phyloP scores from a whole-genome alignment of 2,329 filamentous ascomycete species.

The Lasiodiplodia sp. region DNA sequence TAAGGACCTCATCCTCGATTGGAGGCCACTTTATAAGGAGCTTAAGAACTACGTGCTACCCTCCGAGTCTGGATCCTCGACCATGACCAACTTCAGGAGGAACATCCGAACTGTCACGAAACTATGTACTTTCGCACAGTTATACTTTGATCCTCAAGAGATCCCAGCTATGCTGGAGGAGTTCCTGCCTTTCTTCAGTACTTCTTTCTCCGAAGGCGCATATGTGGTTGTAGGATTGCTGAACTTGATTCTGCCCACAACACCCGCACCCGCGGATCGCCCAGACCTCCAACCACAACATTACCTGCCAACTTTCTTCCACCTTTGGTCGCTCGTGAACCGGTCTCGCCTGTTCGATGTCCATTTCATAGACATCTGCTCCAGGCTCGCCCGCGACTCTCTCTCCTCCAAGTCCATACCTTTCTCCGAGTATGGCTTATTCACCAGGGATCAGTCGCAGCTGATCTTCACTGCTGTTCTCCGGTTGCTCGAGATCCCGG shows the following conservation, averaged over 20 bases:
- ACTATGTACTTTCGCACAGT: conserved; percentile 86
- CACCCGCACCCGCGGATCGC: conserved; percentile 74
- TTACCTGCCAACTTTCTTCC: conserved; percentile 93
- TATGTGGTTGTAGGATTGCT: conserved; percentile 91
- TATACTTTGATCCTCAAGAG: conserved; percentile 90
- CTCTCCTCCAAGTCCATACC: conserved; percentile 76
- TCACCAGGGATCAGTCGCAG: conserved; percentile 88
- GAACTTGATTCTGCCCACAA: conserved; percentile 87
- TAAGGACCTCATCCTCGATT: conserved; percentile 90
- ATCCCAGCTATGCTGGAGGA: conserved; percentile 72
- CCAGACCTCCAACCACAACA: conserved; percentile 83
- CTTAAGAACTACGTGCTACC: conserved; percentile 90
- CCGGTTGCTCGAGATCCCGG: conserved; percentile 90
- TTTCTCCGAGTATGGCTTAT: conserved; percentile 88
- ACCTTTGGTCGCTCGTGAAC: conserved; percentile 92
- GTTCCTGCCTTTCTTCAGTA: conserved; percentile 75
- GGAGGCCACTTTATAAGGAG: conserved; percentile 91
- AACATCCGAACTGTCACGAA: conserved; percentile 81
- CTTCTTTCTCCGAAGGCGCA: conserved; percentile 88
- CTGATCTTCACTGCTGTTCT: conserved; percentile 92
- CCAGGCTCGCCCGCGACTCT: conserved; percentile 84
- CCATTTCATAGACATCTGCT: conserved; percentile 88
- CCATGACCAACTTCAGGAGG: conserved; percentile 68
- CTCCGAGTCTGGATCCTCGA: conserved; percentile 73
- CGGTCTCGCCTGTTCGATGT: conserved; percentile 87